Evolutionary conservation across 192 early-diverging fungal genomes (phyloP), one percentile per base, ranked within the genome.

Genomic region (Coemansia sp.): DNA sequence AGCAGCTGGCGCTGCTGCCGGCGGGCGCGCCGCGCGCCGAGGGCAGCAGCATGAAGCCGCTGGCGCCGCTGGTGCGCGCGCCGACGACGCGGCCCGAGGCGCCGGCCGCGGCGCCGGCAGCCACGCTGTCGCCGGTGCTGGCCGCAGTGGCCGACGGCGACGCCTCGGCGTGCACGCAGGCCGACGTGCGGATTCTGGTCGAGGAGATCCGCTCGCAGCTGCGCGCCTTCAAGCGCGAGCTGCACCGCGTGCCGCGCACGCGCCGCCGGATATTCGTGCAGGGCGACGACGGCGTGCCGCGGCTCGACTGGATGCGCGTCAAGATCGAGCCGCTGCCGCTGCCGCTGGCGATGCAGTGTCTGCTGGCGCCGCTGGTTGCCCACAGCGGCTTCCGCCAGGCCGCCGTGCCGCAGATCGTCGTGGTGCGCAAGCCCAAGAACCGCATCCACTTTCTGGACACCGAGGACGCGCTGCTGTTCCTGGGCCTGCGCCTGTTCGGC

Each of bases 401-500:
- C 10, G 35, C 70, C 54, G n/a, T 65, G 27, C 79, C 79, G 5
- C 62, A 45, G 19, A 75, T 81, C 17, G 34, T 79, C 2, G 74
- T 51, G 19, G 63, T 75, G 50, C 53, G 68, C 2, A 75, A 79
- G 52, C 74, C 74, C 44, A 75, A 74, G 62, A 73, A 75, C 59
- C 75, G 79, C 27, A 73, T 81, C 4, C 73, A 64, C 43, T 79
- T 79, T 43, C 31, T 81, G 11, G 59, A 64, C 8, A 29, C 61
- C 19, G 79, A 81, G 23, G 79, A 81, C 26, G 29, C 55, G 19
- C 56, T 81, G 2, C 35, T 81, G 36, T 57, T 71, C 3, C 45
- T 52, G 31, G 79, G 79, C 0, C 31, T 81, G 51, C 60, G 69
- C 36, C 48, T 69, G 53, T 81, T 81, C 57, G 79, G 79, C 1